These are phyloP conservation scores for Gloeostereum incarnatum DNA, from an alignment of 768 basidiomycete genomes.

Conservation along the genomic window DNA sequence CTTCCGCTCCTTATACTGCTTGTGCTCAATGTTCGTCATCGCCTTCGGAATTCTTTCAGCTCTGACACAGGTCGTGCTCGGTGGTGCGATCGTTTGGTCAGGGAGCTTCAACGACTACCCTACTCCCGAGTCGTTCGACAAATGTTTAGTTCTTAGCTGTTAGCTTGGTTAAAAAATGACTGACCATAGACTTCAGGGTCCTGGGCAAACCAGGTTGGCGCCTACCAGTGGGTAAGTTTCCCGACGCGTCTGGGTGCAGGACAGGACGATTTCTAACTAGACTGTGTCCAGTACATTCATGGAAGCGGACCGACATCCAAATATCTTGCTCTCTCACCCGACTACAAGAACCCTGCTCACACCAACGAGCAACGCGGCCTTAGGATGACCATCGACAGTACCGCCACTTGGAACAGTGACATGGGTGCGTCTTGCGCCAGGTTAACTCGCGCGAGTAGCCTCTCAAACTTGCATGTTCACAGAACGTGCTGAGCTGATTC, in stretches of 20 bases:
- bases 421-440: too few species aligned
- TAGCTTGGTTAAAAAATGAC: slow-evolving; percentile 4
- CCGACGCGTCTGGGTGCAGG: not conserved
- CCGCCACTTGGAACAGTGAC: slow-evolving; percentile 46
- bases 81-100: slow-evolving; percentile 45
- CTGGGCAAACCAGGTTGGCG: slow-evolving; percentile 43
- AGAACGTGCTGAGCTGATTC: slow-evolving; percentile 34
- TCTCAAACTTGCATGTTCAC: too few species aligned
- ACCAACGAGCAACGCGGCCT: slow-evolving; percentile 40
- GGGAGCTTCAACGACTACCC: slow-evolving; percentile 43
- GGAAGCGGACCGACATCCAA: slow-evolving; percentile 39
- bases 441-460: too few species aligned
- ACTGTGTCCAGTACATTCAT: slow-evolving; percentile 37
- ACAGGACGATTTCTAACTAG: not conserved
- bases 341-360: slow-evolving; percentile 52
- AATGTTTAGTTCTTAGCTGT: slow-evolving; percentile 22
- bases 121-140: slow-evolving; percentile 39
- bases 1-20: too few species aligned
- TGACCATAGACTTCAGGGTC: slow-evolving; percentile 28
- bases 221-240: slow-evolving; percentile 44
- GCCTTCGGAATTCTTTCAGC: slow-evolving; percentile 10
- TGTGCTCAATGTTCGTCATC: slow-evolving; percentile 7
- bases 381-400: slow-evolving; percentile 43
- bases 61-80: slow-evolving; percentile 19
- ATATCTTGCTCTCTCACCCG: slow-evolving; percentile 40